A percentile compares a stretch with the other conserved stretches of the same genome.
Evolutionary conservation across 768 basidiomycete genomes (phyloP).

Genomic region (Termitomyces sp.): DNA sequence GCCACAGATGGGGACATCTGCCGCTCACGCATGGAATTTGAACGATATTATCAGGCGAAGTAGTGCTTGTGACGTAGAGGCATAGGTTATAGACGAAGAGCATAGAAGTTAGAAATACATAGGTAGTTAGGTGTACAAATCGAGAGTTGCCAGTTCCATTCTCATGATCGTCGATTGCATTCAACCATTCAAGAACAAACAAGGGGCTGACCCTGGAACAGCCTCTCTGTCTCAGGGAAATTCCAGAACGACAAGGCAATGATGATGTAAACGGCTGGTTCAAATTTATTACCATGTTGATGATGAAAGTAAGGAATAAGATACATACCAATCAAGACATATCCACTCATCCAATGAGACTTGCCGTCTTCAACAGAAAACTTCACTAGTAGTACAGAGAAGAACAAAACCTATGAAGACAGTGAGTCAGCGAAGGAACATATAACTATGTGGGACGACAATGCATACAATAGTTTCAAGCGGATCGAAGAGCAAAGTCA

Average conservation of each 20-base stretch:
- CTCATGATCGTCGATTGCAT: neutral
- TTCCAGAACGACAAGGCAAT: slow-evolving; percentile 37
- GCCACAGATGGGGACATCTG: too few relatives aligned
- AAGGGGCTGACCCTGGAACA: slow-evolving; percentile 19
- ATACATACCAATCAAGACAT: slow-evolving; percentile 31
- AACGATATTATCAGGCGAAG: too few relatives aligned
- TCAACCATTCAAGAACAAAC: neutral
- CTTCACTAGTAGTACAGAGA: slow-evolving; percentile 37
- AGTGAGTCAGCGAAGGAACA: neutral
- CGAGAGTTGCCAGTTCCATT: neutral
- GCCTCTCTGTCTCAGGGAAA: slow-evolving; percentile 32
- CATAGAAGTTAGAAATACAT: too few relatives aligned
- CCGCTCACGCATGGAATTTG: too few relatives aligned
- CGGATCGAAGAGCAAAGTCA: neutral
- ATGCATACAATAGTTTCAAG: neutral
- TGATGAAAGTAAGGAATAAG: neutral
- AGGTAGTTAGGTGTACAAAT: too few relatives aligned
- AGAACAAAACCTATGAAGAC: slow-evolving; percentile 27
- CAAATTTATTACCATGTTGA: neutral
- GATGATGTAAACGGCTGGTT: slow-evolving; percentile 29
- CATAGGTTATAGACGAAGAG: too few relatives aligned
- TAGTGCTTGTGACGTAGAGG: too few relatives aligned
- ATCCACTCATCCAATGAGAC: slow-evolving; percentile 44
- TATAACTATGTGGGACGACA: too few relatives aligned
- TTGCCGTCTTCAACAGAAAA: slow-evolving; percentile 45